Base-by-base conservation (phyloP, 371 early-diverging fungal species). In the Mortierella sp. region DNA sequence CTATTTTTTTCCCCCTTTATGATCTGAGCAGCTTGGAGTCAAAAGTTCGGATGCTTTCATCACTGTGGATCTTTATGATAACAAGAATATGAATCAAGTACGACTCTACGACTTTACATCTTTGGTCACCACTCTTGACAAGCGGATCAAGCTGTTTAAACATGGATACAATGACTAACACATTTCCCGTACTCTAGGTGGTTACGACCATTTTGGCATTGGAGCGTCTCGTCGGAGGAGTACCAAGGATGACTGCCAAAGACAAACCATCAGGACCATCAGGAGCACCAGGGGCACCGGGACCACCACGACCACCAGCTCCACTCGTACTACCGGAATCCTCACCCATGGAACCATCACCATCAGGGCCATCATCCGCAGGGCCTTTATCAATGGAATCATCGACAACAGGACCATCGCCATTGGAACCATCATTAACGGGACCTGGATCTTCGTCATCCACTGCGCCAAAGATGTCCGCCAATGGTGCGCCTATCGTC, bases 51-150 rank as follows among this genome's bases (percentile, higher is more conserved):
- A 95, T 64, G 80, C 96, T 52, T 98, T 98, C 80, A 90, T 95
- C 69, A 95, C 98, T 1, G 89, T 89, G 7, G 98, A 98, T 80
- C 80, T 98, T 39, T 95, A 91, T 74, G 95, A 96, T 53, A 94
- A 87, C 42, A 95, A 92, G 72, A 90, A 96, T 80, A 90, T 96
- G 87, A 82, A 84, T 31, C 86, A 89, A 62, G 94, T 95, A 84
- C 71, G 49, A 1, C 24, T 28, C 28, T 8, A 5, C 14, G n/a
- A 10, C 5, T 14, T 9, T 50, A 10, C 34, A 34, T 34, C 10
- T 7, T 10, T 34, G n/a, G 34, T 34, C 7, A 34, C 8, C 3
- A 43, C 45, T 43, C 45, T 14, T 7, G 5, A 43, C 13, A 38
- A 13, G n/a, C 30, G 18, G 6, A 18, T 28, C 21, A 18, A n/a